A percentile compares a stretch with the other conserved stretches of the same genome.
Evolutionary conservation across 345 rosid species (phyloP).

Genomic region (Hibiscus syriacus): DNA sequence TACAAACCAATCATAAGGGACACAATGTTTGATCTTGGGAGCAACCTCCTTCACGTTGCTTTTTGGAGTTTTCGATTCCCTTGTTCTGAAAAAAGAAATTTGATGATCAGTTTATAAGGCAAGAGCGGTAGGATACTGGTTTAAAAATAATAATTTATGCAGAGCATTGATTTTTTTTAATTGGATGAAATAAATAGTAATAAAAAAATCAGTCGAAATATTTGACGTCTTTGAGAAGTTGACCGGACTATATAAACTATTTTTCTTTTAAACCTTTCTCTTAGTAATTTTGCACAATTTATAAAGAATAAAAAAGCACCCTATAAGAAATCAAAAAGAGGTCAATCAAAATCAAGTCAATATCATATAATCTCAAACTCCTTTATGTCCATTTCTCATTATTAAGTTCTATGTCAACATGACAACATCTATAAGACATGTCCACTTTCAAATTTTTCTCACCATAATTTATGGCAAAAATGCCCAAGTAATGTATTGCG

Average conservation of each 20-base stretch:
- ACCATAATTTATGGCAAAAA: no score
- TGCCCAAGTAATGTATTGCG: no score
- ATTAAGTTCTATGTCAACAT: conserved; percentile 18
- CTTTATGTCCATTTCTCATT: conserved; percentile 16
- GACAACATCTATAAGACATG: conserved; percentile 17
- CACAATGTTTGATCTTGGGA: neutral
- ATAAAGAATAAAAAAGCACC: neutral
- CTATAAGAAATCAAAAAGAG: conserved; percentile 36
- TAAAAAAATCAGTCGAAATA: no score
- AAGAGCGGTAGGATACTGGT: no score
- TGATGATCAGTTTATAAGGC: neutral
- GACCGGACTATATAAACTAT: no score
- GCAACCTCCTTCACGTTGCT: neutral
- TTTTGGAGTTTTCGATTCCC: neutral
- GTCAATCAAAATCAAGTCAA: conserved; percentile 10
- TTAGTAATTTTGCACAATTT: no score
- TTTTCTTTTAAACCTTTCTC: no score
- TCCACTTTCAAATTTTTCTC: conserved; percentile 5
- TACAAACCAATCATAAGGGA: neutral
- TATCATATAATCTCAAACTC: conserved; percentile 23
- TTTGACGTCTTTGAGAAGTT: no score
- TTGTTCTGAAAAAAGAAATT: neutral
- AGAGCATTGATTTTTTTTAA: no score
- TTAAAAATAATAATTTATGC: no score
- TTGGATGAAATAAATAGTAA: no score